Evolutionary conservation across 768 basidiomycete genomes (phyloP).

Genomic region (Boletus tylopilopsis): DNA sequence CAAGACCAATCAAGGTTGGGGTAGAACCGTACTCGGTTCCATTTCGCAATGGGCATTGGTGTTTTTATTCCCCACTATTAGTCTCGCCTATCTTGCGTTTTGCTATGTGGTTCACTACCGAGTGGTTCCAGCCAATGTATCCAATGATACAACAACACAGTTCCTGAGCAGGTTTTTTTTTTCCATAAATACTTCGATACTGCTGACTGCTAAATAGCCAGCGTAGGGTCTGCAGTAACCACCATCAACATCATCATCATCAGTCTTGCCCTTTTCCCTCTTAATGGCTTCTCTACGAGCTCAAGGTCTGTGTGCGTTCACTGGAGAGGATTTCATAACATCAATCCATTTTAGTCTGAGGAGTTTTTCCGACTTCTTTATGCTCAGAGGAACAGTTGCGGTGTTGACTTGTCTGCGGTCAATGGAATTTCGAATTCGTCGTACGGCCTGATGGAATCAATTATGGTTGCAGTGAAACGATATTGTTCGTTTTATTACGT

Average conservation of each 20-base stretch:
- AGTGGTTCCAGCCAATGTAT: conserved; percentile 4
- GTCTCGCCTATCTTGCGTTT: conserved; percentile 11
- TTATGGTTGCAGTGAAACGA: background rate
- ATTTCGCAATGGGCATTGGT: conserved; percentile 5
- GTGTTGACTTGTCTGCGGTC: conserved; percentile 5
- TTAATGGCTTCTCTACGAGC: conserved; percentile 8
- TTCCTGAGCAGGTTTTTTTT: conserved; percentile 5
- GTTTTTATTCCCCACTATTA: conserved; percentile 2
- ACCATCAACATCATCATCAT: conserved; percentile 15
- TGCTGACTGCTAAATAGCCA: conserved; percentile 1
- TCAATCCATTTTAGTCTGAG: conserved; percentile 10
- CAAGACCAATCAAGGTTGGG: background rate
- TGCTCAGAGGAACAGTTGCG: background rate
- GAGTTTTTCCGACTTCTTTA: conserved; percentile 19
- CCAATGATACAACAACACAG: background rate
- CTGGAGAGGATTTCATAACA: background rate
- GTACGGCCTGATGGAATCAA: conserved; percentile 4
- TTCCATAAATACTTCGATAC: too few relatives aligned
- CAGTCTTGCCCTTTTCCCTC: conserved; percentile 10
- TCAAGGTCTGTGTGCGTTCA: conserved; percentile 1
- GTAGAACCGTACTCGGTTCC: background rate
- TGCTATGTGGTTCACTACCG: conserved; percentile 18
- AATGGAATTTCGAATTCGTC: conserved; percentile 16
- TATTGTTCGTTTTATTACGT: conserved; percentile 9
- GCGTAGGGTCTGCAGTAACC: conserved; percentile 10